Conservation (phyloP, 441 rosid genomes). For the Adansonia madagascariensis region DNA sequence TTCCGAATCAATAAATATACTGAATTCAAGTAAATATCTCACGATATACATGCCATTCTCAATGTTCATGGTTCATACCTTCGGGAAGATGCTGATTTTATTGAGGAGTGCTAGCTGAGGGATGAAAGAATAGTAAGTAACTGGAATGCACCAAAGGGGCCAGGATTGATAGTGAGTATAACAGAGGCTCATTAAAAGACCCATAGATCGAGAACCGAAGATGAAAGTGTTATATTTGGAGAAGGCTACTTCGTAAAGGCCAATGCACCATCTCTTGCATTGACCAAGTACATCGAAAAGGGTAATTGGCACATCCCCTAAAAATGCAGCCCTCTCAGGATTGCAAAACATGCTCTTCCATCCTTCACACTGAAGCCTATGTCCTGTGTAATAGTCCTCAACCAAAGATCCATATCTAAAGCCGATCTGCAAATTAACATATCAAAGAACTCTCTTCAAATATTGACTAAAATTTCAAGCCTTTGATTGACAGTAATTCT, state of each 20-base stretch:
- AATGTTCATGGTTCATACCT: constrained; percentile 39
- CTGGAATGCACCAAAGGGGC: constrained; percentile 57
- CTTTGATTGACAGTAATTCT: neutral
- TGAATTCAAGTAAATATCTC: neutral
- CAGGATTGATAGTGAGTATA: constrained; percentile 51
- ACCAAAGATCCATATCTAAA: constrained; percentile 72
- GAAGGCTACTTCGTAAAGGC: constrained; percentile 54
- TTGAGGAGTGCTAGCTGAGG: constrained; percentile 62
- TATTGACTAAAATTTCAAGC: neutral
- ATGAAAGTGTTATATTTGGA: constrained; percentile 46
- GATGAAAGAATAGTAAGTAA: constrained; percentile 48
- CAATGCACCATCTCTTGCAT: constrained; percentile 63
- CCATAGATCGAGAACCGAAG: constrained; percentile 45
- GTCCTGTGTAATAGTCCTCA: constrained; percentile 69
- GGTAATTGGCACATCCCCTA: constrained; percentile 52
- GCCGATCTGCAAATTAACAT: constrained; percentile 51
- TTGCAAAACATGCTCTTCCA: constrained; percentile 63
- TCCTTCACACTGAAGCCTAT: constrained; percentile 59
- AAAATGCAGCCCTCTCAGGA: constrained; percentile 63
- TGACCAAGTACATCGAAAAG: constrained; percentile 54
- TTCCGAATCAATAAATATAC: neutral
- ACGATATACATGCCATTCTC: neutral
- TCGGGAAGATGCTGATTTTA: constrained; percentile 51
- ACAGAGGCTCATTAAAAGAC: constrained; percentile 42
- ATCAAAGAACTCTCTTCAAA: neutral